Percentiles rank a stretch among this genome's conserved stretches.
Conservation (phyloP, 1,284 basidiomycete species). For the Puccinia polysora region DNA sequence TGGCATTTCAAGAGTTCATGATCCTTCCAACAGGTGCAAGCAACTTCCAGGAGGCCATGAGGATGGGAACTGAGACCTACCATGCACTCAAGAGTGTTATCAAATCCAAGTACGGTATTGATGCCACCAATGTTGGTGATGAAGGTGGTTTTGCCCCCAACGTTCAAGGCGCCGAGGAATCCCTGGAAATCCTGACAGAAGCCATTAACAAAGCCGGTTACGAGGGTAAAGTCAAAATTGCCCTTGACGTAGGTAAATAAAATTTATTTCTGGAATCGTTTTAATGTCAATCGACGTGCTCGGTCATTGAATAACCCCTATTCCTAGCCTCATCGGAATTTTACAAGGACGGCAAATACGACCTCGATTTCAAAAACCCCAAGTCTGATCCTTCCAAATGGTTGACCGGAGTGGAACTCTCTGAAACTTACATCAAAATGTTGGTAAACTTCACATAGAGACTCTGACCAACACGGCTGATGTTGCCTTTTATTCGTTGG, state of each 20-base stretch:
- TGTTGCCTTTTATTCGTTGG: not conserved
- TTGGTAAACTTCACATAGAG: too few relatives aligned
- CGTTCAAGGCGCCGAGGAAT: constrained; percentile 92
- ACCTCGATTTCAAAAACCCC: constrained; percentile 93
- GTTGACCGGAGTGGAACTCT: constrained; percentile 88
- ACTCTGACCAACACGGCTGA: not conserved
- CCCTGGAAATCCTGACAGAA: constrained; percentile 88
- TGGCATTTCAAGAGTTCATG: constrained; percentile 99
- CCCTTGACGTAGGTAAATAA: constrained; percentile 69
- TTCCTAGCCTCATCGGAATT: constrained; percentile 89
- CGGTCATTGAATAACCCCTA: not conserved
- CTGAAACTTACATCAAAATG: constrained; percentile 82
- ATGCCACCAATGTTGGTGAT: constrained; percentile 98
- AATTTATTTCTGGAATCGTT: too few relatives aligned
- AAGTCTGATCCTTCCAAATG: constrained; percentile 96
- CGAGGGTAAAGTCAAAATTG: constrained; percentile 97
- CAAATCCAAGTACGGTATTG: constrained; percentile 97
- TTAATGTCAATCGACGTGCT: not conserved
- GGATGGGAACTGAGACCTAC: constrained; percentile 97
- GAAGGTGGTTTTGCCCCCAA: constrained; percentile 99
- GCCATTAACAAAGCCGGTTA: constrained; percentile 98
- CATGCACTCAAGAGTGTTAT: constrained; percentile 99
- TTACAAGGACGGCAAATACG: constrained; percentile 99
- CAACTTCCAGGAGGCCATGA: constrained; percentile 93
- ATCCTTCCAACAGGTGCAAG: constrained; percentile 87